A percentile compares a stretch with the other conserved stretches of the same genome.
Evolutionary conservation across 2,329 filamentous ascomycete species (phyloP).

Genomic region (Tolypocladium ovalisporum): DNA sequence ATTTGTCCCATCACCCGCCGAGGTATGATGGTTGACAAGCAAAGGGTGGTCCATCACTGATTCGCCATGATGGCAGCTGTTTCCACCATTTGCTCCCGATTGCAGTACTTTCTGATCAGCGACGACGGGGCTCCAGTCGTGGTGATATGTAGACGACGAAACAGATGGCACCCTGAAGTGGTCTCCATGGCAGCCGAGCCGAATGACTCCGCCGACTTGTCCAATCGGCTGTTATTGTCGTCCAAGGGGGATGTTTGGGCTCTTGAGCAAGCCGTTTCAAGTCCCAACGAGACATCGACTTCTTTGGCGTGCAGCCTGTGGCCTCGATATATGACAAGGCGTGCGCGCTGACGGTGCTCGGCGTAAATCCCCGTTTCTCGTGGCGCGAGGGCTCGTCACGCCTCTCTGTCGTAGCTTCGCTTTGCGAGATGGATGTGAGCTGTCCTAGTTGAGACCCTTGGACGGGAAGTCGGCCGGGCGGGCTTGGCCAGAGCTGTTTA

Average conservation of each 20-base stretch:
- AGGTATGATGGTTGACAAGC: neutral
- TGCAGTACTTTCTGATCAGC: neutral
- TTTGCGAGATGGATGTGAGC: too few relatives aligned
- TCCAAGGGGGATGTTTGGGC: too few relatives aligned
- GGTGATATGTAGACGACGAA: too few relatives aligned
- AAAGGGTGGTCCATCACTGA: neutral
- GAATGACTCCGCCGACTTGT: neutral
- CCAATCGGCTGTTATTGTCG: neutral
- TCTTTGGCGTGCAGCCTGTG: neutral
- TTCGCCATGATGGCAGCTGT: neutral
- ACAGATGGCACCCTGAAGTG: neutral
- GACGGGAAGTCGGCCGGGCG: constrained; percentile 73
- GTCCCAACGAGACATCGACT: neutral
- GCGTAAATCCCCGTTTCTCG: neutral
- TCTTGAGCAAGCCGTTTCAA: neutral
- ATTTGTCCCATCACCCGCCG: too few relatives aligned
- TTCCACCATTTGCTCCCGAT: neutral
- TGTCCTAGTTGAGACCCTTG: constrained; percentile 16
- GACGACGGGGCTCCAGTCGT: too few relatives aligned
- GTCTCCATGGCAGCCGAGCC: neutral
- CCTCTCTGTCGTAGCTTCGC: neutral
- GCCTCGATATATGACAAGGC: neutral
- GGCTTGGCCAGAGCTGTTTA: constrained; percentile 53
- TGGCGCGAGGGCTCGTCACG: neutral
- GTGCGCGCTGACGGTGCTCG: neutral